Evolutionary conservation across 1,284 basidiomycete species (phyloP).

Genomic region (Ustilago nuda): DNA sequence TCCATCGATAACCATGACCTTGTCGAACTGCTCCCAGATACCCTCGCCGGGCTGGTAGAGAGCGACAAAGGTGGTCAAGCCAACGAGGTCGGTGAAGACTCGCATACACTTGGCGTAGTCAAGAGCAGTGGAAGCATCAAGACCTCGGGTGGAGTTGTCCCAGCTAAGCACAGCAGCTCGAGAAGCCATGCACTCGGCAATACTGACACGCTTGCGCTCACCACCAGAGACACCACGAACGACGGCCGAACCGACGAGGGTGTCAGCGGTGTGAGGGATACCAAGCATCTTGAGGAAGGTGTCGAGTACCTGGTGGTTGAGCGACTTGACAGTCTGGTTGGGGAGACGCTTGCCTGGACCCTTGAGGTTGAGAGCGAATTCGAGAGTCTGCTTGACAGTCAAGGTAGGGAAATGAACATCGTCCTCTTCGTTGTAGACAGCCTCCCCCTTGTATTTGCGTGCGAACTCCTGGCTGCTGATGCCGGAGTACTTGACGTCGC

Average conservation of each 20-base stretch:
- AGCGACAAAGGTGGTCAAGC: conserved; percentile 60
- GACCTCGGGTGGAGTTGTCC: conserved; percentile 71
- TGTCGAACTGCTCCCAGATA: conserved; percentile 70
- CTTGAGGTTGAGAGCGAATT: conserved; percentile 58
- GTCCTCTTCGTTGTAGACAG: conserved; percentile 58
- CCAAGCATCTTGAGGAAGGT: conserved; percentile 67
- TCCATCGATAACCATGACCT: conserved; percentile 76
- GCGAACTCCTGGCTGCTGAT: conserved; percentile 74
- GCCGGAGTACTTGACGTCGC: conserved; percentile 69
- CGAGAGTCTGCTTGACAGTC: conserved; percentile 58
- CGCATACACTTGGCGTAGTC: conserved; percentile 64
- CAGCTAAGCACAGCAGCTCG: conserved; percentile 54
- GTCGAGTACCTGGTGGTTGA: conserved; percentile 48
- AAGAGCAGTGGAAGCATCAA: conserved; percentile 58
- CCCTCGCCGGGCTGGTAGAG: conserved; percentile 76
- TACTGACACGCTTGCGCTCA: conserved; percentile 60
- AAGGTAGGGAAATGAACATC: conserved; percentile 56
- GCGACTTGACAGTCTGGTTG: conserved; percentile 25
- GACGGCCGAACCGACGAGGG: conserved; percentile 55
- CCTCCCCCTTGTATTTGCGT: conserved; percentile 47
- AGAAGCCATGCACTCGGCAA: conserved; percentile 70
- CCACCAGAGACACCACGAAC: conserved; percentile 71
- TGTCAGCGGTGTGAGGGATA: conserved; percentile 54
- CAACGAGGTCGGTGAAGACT: conserved; percentile 70
- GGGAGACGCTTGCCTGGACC: conserved; percentile 57